These are phyloP conservation scores for Penicillium sp. DNA, from an alignment of 2,329 filamentous ascomycete species.

Conservation along the genomic window DNA sequence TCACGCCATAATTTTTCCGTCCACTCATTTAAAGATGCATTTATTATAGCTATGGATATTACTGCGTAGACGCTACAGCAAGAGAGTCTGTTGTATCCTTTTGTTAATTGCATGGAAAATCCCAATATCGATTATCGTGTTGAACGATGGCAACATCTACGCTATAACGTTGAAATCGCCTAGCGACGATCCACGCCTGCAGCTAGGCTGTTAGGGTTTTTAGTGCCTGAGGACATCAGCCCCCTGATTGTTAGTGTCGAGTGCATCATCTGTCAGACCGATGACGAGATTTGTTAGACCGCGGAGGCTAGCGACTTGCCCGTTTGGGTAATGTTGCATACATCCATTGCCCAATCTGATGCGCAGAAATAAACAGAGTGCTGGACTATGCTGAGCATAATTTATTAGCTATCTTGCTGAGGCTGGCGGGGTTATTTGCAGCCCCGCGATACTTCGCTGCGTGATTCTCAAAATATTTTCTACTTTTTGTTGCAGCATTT, in stretches of 20 bases:
- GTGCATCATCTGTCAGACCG: neutral
- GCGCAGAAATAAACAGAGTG: too few species aligned
- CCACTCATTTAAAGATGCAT: neutral
- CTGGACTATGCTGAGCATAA: too few species aligned
- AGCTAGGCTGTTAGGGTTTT: neutral
- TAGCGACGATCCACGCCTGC: neutral
- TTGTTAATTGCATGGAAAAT: too few species aligned
- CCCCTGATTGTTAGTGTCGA: neutral
- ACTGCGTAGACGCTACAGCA: too few species aligned
- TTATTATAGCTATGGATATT: neutral
- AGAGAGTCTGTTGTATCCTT: too few species aligned
- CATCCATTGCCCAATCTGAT: too few species aligned
- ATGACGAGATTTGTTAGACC: neutral
- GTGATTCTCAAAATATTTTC: neutral
- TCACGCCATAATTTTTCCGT: neutral
- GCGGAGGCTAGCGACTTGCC: too few species aligned
- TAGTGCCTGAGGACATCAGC: neutral
- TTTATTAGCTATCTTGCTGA: too few species aligned
- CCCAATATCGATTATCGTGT: too few species aligned
- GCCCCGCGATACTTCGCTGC: neutral
- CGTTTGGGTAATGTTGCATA: too few species aligned
- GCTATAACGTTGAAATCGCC: neutral
- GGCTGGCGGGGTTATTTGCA: neutral
- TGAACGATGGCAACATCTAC: neutral
- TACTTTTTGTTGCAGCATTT: neutral